Conservation (phyloP, 1,284 basidiomycete species). For the Ustilago tritici region DNA sequence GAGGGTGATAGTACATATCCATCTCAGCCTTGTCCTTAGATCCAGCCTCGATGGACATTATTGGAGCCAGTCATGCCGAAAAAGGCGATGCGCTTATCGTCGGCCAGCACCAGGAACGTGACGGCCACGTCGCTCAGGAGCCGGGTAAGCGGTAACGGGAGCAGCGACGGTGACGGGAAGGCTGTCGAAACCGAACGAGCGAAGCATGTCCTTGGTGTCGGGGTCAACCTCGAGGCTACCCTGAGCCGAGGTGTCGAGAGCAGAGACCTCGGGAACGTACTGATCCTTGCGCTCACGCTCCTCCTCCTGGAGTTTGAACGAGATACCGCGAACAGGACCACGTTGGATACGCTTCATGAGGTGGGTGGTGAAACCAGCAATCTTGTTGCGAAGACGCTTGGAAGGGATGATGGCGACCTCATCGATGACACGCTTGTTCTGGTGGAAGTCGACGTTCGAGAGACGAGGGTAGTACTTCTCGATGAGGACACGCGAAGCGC, state of each 20-base stretch:
- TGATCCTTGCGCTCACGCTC: slow-evolving; percentile 92
- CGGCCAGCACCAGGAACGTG: slow-evolving; percentile 69
- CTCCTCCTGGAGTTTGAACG: slow-evolving; percentile 99
- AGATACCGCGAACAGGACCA: slow-evolving; percentile 99
- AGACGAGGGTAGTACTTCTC: slow-evolving; percentile 88
- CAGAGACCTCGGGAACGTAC: slow-evolving; percentile 70
- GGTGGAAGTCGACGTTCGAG: slow-evolving; percentile 72
- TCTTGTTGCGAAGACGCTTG: slow-evolving; percentile 99
- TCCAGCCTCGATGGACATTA: not conserved
- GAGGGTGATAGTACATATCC: slow-evolving; percentile 41
- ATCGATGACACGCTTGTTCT: slow-evolving; percentile 99
- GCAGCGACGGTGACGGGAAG: slow-evolving; percentile 68
- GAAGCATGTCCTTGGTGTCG: slow-evolving; percentile 70
- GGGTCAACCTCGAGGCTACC: slow-evolving; percentile 69
- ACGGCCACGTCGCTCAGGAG: slow-evolving; percentile 66
- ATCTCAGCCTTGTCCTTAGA: slow-evolving; percentile 1
- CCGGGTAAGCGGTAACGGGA: slow-evolving; percentile 65
- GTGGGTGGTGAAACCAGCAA: slow-evolving; percentile 99
- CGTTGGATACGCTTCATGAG: slow-evolving; percentile 99
- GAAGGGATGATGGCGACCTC: slow-evolving; percentile 91
- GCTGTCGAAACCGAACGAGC: slow-evolving; percentile 67
- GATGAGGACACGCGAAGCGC: slow-evolving; percentile 97
- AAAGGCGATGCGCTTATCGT: slow-evolving; percentile 54
- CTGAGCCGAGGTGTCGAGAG: slow-evolving; percentile 66
- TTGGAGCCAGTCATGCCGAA: not conserved